Base-by-base conservation (phyloP, 1,284 basidiomycete species). In the Amylostereum chailletii region DNA sequence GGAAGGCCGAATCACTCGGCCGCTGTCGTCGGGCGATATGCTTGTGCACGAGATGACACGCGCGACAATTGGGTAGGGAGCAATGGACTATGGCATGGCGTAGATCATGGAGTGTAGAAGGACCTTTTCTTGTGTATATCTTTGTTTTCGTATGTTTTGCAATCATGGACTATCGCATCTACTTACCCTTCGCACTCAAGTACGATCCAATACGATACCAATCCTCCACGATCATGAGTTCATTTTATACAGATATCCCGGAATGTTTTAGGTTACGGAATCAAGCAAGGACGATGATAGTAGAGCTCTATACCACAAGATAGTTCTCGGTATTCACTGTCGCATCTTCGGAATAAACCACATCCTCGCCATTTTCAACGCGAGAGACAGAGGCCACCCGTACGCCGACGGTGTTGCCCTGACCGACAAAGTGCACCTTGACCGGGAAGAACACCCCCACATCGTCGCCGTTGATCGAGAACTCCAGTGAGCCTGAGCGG, bases 391-490 rank as follows among this genome's bases (percentile, higher is more conserved):
- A 71, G 1, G 70, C 75, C 27, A 91, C 74, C 39, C 71, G 72
- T 34, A 94, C 73, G 43, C 88, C 86, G 0, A 84, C 81, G 51
- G 94, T 65, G 57, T 83, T 90, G 26, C 88, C 88, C 53, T 84
- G 75, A 3, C 82, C 86, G 46, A 87, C 80, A 63, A 98, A 97
- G 9, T 77, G 71, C 6, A 96, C 86, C 40, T 77, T 74, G 53
- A 98, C 90, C 4, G 95, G 95, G 89, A 97, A 99, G 75, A 97
- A 95, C 8, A 79, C 80, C 11, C 83, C 84, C 0, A 76, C 69
- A 55, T 95, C 91, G 55, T 93, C 90, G 2, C 92, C 90, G 31
- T 82, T 83, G 47, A 91, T 81, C 32, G 76, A 83, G 69, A 98
- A 96, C 61, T 97, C 91, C 58, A 98, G 74, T 9, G 82, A 86